Evolutionary conservation across 2,329 filamentous ascomycete species (phyloP).

Genomic region (Arthroderma sp.): DNA sequence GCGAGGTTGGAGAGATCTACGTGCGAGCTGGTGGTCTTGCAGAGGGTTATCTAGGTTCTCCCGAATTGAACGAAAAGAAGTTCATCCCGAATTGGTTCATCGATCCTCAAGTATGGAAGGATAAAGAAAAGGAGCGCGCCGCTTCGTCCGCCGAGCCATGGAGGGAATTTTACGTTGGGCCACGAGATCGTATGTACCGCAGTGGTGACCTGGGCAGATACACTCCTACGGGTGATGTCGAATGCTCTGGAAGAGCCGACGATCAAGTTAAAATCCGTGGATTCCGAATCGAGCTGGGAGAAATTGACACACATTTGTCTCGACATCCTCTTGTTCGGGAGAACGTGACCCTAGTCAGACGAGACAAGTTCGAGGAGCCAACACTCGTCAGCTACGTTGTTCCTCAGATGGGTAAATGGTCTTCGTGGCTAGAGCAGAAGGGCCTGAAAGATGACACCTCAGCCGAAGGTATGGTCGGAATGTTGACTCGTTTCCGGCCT

Average conservation of each 20-base stretch:
- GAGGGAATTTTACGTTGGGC: constrained; percentile 66
- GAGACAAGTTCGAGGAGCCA: constrained; percentile 73
- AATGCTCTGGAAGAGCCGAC: constrained; percentile 69
- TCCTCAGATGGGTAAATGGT: constrained; percentile 65
- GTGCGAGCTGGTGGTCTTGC: constrained; percentile 73
- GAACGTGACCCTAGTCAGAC: constrained; percentile 70
- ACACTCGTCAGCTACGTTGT: constrained; percentile 84
- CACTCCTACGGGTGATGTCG: constrained; percentile 57
- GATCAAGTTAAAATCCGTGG: constrained; percentile 92
- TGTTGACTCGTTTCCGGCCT: constrained; percentile 50
- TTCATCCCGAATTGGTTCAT: constrained; percentile 83
- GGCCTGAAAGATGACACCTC: constrained; percentile 41
- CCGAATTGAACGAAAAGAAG: constrained; percentile 57
- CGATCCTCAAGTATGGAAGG: constrained; percentile 56
- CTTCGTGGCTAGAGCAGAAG: constrained; percentile 49
- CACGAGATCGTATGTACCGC: constrained; percentile 73
- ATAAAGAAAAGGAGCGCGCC: constrained; percentile 47
- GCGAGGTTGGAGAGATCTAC: constrained; percentile 74
- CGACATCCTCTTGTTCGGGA: constrained; percentile 66
- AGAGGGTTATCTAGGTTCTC: constrained; percentile 59
- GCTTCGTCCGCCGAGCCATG: constrained; percentile 53
- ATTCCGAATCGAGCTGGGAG: constrained; percentile 86
- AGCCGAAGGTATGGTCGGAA: constrained; percentile 41
- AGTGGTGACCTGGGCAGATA: constrained; percentile 78
- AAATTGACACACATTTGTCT: constrained; percentile 77